Conservation (phyloP, 805 yeast species). For the Nakazawaea ambrosiae region DNA sequence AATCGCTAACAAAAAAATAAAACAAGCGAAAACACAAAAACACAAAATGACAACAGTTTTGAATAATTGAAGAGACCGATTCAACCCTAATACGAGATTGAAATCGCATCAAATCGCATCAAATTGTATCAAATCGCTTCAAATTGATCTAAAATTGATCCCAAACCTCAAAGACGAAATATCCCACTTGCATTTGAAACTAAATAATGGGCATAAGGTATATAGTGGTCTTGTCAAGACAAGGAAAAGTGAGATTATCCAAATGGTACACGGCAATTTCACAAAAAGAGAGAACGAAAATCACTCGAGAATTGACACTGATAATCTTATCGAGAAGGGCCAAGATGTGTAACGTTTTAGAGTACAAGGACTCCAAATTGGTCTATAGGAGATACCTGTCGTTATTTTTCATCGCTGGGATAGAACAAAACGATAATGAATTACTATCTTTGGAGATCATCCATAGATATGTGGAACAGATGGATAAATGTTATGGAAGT, state of each 20-base stretch:
- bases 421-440: conserved; percentile 81
- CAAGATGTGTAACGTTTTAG: conserved; percentile 93
- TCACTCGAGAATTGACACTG: conserved; percentile 81
- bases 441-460: conserved; percentile 76
- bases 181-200: conserved; percentile 1
- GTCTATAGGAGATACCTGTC: conserved; percentile 93
- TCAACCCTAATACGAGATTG: too few relatives aligned
- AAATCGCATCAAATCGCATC: too few relatives aligned
- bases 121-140: too few relatives aligned
- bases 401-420: conserved; percentile 81
- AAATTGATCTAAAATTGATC: too few relatives aligned
- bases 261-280: conserved; percentile 87
- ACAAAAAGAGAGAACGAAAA: conserved; percentile 80
- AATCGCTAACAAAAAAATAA: too few relatives aligned
- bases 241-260: conserved; percentile 88
- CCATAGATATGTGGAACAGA: conserved; percentile 91
- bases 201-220: conserved; percentile 72
- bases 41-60: too few relatives aligned
- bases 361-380: conserved; percentile 76
- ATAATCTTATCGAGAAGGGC: conserved; percentile 78
- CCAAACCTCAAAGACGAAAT: too few relatives aligned
- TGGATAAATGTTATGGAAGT: conserved; percentile 93
- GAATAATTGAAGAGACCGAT: too few relatives aligned
- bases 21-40: too few relatives aligned
- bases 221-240: conserved; percentile 78